A percentile compares a stretch with the other conserved stretches of the same genome.
Conservation (phyloP, 2,329 filamentous ascomycete genomes). For the Colletotrichum nymphaeae region DNA sequence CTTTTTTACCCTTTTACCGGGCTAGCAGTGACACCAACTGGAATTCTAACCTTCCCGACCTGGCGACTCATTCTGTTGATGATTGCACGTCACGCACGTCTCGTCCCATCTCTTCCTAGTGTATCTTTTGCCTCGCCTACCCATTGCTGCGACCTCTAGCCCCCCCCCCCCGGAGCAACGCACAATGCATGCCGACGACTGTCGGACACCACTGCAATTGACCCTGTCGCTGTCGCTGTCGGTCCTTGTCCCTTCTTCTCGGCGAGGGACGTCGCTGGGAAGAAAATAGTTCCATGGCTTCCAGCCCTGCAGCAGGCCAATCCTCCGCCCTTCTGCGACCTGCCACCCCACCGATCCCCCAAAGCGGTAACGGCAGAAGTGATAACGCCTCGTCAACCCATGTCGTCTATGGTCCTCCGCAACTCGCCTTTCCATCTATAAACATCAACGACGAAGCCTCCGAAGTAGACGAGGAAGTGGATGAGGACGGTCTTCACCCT, state of each 20-base stretch:
- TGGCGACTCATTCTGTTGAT: background rate
- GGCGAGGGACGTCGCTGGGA: constrained; percentile 7
- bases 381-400: constrained; percentile 24
- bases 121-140: constrained; percentile 8
- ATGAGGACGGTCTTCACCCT: background rate
- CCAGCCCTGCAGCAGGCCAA: constrained; percentile 51
- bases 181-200: constrained; percentile 21
- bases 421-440: constrained; percentile 19
- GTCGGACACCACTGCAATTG: constrained; percentile 15
- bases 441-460: constrained; percentile 17
- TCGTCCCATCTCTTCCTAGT: constrained; percentile 24
- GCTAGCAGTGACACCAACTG: background rate
- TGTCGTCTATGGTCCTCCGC: constrained; percentile 14
- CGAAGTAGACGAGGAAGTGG: background rate
- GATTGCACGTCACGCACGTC: constrained; percentile 15
- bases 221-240: constrained; percentile 7
- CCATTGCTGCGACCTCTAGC: background rate
- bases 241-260: background rate
- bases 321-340: constrained; percentile 66
- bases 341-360: constrained; percentile 69
- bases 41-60: background rate
- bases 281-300: constrained; percentile 61
- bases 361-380: constrained; percentile 18
- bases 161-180: background rate
- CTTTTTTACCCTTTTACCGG: background rate